Evolutionary conservation across 2,329 filamentous ascomycete genomes (phyloP).

Genomic region (Apiospora malaysiana): DNA sequence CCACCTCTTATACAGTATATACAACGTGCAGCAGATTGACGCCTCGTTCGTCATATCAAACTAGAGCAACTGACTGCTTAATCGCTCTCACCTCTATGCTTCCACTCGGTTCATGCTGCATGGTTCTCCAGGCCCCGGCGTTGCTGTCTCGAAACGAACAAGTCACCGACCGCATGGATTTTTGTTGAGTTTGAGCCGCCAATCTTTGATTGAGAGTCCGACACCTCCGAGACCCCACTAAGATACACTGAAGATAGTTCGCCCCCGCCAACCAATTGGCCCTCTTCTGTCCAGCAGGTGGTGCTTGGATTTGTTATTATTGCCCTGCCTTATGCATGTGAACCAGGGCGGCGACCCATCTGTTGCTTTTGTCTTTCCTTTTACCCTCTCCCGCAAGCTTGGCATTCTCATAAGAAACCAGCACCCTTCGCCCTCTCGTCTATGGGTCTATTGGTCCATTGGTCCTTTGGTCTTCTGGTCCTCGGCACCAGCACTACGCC

Average conservation of each 20-base stretch:
- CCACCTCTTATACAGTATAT: background rate
- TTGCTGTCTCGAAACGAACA: background rate
- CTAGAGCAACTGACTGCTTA: background rate
- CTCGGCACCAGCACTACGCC: background rate
- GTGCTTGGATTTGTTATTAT: constrained; percentile 10
- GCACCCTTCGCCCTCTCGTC: background rate
- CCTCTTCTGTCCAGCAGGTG: constrained; percentile 11
- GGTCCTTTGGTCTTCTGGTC: too few relatives aligned
- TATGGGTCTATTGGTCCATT: too few relatives aligned
- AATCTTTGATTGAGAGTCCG: constrained; percentile 5
- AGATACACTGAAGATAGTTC: constrained; percentile 9
- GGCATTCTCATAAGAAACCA: background rate
- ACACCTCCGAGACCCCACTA: constrained; percentile 15
- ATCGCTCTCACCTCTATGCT: background rate
- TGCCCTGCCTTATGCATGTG: constrained; percentile 13
- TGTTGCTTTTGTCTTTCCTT: background rate
- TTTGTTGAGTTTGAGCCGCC: constrained; percentile 11
- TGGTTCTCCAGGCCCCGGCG: background rate
- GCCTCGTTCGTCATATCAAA: background rate
- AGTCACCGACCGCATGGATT: background rate
- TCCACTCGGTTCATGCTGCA: background rate
- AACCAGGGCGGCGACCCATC: constrained; percentile 1
- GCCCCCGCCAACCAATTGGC: constrained; percentile 16
- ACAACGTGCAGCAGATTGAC: background rate
- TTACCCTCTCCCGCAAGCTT: background rate